Evolutionary conservation across 768 basidiomycete genomes (phyloP), one percentile per base, ranked within the genome.

Genomic region (Trametes villosa): DNA sequence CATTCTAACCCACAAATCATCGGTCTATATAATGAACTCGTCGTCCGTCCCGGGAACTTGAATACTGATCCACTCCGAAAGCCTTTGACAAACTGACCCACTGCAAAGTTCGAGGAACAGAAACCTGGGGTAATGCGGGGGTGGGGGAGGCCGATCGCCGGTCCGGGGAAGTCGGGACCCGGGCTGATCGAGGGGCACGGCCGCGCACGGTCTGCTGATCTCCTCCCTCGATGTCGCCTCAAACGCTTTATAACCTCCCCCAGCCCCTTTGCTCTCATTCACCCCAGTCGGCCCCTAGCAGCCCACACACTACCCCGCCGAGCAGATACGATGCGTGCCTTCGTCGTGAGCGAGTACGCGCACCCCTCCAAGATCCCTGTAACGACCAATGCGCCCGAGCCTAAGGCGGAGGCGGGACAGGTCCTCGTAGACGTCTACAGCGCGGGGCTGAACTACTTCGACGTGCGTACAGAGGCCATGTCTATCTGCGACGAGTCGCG

Each of bases 311-410:
- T 30, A 38, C 20, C 29, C 20, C 18, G 51, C n/a, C 13, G n/a
- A n/a, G 34, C 40, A 36, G 18, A 17, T 42, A 67, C 52, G 40
- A 96, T 96, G 94, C 86, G 86, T 50, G 94, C 85, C 22, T 93
- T 91, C 71, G 81, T 90, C 34, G 79, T 96, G 44, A 81, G 82
- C 26, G 79, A 91, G 68, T 83, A 89, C 58, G 81, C 77, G 8
- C 78, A 81, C 67, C 82, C 80, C 0, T 74, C 74, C 42, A 70
- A 81, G 67, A 75, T 82, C 50, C 62, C 68, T 4, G 62, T 76
- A 65, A 74, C 71, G 6, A 59, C 67, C 31, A 69, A 81, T 50
- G 74, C 72, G 0, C 75, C 79, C 0, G 75, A 76, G n/a, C 83
- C 83, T 8, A 70, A 62, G 34, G 65, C 72, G 1, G 68, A 67